Conservation (phyloP, 2,329 filamentous ascomycete genomes). For the Fusarium sublunatum region DNA sequence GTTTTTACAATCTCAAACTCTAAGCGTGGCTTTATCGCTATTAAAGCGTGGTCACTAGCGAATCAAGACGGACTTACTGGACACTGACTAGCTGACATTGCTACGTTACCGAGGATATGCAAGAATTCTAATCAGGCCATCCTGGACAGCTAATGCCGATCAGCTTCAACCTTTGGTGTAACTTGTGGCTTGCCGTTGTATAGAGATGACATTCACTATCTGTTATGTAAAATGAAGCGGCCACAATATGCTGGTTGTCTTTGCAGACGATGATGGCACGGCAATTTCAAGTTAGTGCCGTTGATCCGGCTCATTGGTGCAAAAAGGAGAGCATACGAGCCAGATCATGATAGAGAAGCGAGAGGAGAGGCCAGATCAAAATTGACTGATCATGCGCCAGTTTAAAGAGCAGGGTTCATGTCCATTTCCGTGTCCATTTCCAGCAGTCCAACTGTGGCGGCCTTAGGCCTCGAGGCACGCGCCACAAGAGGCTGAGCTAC, state of each 20-base stretch:
- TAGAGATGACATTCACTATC: neutral
- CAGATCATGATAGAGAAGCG: neutral
- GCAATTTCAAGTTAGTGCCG: neutral
- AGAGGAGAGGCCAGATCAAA: slow-evolving; percentile 22
- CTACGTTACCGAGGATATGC: neutral
- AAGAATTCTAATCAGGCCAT: slow-evolving; percentile 3
- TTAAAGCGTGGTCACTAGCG: slow-evolving; percentile 23
- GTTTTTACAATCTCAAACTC: slow-evolving; percentile 30
- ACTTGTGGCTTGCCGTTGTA: neutral
- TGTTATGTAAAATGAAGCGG: no score
- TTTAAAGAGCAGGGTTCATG: slow-evolving; percentile 11
- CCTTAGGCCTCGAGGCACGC: slow-evolving; percentile 21
- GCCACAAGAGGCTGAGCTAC: slow-evolving; percentile 32
- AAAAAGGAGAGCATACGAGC: neutral
- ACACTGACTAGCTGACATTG: slow-evolving; percentile 1
- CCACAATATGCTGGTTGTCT: no score
- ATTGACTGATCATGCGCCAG: slow-evolving; percentile 27
- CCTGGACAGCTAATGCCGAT: neutral
- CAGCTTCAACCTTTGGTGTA: neutral
- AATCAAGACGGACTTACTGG: neutral
- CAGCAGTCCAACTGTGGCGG: slow-evolving; percentile 26
- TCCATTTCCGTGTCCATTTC: no score
- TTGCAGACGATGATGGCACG: neutral
- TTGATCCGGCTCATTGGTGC: neutral
- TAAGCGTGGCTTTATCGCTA: slow-evolving; percentile 31